A percentile compares a stretch with the other conserved stretches of the same genome.
phyloP scores from a whole-genome alignment of 2,329 filamentous ascomycete species.

The Rhexocercosporidium sp. region DNA sequence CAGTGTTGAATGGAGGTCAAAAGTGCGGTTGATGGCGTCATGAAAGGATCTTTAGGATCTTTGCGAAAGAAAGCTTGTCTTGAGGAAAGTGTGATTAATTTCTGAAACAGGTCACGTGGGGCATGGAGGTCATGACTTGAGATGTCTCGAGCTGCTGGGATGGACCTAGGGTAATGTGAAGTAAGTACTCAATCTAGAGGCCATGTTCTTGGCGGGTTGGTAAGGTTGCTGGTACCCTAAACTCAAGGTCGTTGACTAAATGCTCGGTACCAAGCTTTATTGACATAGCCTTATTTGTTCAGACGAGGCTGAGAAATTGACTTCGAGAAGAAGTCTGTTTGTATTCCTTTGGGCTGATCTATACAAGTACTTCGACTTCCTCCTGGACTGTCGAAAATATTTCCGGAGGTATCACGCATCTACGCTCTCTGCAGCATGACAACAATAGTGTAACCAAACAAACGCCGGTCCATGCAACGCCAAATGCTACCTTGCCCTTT shows the following conservation, averaged over 20 bases:
- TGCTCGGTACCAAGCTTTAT: neutral
- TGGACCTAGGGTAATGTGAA: no score
- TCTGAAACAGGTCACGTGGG: neutral
- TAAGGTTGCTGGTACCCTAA: no score
- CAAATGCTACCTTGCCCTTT: slow-evolving; percentile 27
- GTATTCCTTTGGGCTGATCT: neutral
- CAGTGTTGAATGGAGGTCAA: neutral
- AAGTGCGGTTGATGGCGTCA: neutral
- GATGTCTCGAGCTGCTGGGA: no score
- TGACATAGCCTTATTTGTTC: neutral
- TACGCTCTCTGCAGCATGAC: neutral
- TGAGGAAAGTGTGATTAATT: neutral
- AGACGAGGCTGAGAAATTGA: neutral
- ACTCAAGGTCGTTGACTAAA: no score
- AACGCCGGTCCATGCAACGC: slow-evolving; percentile 41
- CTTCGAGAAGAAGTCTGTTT: neutral
- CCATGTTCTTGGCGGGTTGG: no score
- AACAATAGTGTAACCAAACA: slow-evolving; percentile 13
- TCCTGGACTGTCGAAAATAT: neutral
- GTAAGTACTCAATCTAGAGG: no score
- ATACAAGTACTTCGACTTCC: neutral
- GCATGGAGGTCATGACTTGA: neutral
- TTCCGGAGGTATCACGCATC: neutral
- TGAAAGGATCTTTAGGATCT: no score
- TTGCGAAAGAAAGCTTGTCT: neutral